Evolutionary conservation across 176 grass and related monocot species (phyloP).

Genomic region (Oryza longistaminata): DNA sequence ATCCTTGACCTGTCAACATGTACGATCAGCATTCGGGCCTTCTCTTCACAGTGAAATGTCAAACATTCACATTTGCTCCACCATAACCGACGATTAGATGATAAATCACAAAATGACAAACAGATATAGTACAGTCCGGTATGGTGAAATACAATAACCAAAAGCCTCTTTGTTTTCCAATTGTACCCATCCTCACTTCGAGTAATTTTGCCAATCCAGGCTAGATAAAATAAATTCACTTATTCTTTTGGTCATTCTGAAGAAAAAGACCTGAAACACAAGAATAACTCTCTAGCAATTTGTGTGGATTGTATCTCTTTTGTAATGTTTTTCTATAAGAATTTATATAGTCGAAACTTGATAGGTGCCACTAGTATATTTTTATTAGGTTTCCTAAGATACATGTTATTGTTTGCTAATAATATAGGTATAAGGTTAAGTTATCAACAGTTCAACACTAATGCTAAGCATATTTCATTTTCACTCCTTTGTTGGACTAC

Average conservation of each 20-base stretch:
- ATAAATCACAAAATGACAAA: neutral
- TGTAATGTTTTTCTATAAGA: neutral
- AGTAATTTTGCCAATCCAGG: constrained; percentile 23
- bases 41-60: neutral
- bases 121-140: neutral
- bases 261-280: neutral
- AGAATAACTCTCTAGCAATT: neutral
- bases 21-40: constrained; percentile 5
- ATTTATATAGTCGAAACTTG: neutral
- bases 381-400: neutral
- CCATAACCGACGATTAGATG: neutral
- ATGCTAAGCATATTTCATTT: neutral
- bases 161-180: neutral
- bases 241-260: neutral
- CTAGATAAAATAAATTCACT: neutral
- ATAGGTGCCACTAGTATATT: neutral
- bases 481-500: neutral
- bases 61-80: constrained; percentile 17
- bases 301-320: neutral
- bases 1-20: constrained; percentile 68
- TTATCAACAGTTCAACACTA: neutral
- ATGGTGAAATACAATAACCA: neutral
- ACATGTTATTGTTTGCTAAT: constrained; percentile 14
- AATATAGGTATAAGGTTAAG: neutral
- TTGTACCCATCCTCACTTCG: neutral